Conservation (phyloP, 805 yeast species). For the Torulaspora indica region DNA sequence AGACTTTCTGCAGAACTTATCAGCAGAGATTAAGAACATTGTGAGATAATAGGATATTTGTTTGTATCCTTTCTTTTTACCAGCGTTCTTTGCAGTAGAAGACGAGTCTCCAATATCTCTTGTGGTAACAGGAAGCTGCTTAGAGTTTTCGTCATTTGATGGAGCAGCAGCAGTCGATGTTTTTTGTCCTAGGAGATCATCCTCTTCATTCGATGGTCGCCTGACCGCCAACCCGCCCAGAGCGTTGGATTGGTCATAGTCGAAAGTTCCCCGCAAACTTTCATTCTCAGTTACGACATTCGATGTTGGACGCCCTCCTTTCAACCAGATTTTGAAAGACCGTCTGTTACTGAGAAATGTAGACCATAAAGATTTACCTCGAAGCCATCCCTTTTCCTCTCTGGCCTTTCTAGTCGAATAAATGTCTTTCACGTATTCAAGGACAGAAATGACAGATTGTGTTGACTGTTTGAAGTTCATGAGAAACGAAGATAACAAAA, state of each 20-base stretch:
- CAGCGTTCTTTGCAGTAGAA: not conserved
- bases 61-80: not conserved
- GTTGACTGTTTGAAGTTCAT: conserved; percentile 44
- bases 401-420: conserved; percentile 30
- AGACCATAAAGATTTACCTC: conserved; percentile 43
- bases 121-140: conserved; percentile 13
- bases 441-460: conserved; percentile 31
- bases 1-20: conserved; percentile 21
- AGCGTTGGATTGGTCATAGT: conserved; percentile 6
- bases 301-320: conserved; percentile 18
- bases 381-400: conserved; percentile 36
- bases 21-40: conserved; percentile 10
- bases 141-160: not conserved
- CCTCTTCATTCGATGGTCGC: conserved; percentile 30
- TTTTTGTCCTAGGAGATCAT: conserved; percentile 27
- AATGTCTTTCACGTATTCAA: conserved; percentile 34
- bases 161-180: conserved; percentile 5
- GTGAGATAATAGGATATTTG: conserved; percentile 3
- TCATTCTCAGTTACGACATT: conserved; percentile 35
- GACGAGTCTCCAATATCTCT: not conserved
- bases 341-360: conserved; percentile 36
- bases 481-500: conserved; percentile 46
- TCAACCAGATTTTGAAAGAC: conserved; percentile 38
- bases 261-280: conserved; percentile 34
- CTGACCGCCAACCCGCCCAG: conserved; percentile 16